Percentiles rank a stretch among this genome's conserved stretches.
These are phyloP conservation scores for Backusella parvicylindrica DNA, from an alignment of 192 early-diverging fungal species.

Conservation along the genomic window DNA sequence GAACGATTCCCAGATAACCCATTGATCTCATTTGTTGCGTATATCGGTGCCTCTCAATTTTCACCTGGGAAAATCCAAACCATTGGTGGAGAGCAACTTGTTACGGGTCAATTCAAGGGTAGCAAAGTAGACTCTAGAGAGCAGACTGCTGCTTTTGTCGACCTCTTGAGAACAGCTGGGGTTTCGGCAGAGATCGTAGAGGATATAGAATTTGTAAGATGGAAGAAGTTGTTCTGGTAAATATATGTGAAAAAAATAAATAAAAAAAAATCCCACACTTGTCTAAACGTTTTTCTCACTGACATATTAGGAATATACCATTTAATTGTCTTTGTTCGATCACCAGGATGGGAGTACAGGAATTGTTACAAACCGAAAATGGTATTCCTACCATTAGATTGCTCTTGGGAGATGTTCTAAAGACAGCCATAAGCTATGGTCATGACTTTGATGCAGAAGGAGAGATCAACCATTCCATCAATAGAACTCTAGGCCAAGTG, in stretches of 20 bases:
- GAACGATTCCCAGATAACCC: slow-evolving; percentile 58
- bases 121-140: slow-evolving; percentile 27
- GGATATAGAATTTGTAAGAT: slow-evolving; percentile 57
- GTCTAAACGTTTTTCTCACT: not conserved
- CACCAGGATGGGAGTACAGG: slow-evolving; percentile 50
- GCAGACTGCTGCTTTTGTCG: slow-evolving; percentile 34
- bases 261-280: not conserved
- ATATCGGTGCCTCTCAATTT: slow-evolving; percentile 61
- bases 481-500: slow-evolving; percentile 27
- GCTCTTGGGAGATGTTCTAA: slow-evolving; percentile 54
- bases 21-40: slow-evolving; percentile 56
- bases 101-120: slow-evolving; percentile 36
- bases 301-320: slow-evolving; percentile 51
- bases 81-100: slow-evolving; percentile 36
- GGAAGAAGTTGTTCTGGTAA: slow-evolving; percentile 71
- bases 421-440: slow-evolving; percentile 46
- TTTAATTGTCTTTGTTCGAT: slow-evolving; percentile 66
- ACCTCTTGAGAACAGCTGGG: slow-evolving; percentile 38
- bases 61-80: slow-evolving; percentile 49
- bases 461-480: slow-evolving; percentile 30
- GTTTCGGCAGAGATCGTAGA: slow-evolving; percentile 36
- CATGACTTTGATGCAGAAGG: slow-evolving; percentile 34
- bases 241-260: not conserved
- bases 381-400: slow-evolving; percentile 38
- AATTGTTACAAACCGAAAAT: slow-evolving; percentile 46